phyloP scores from a whole-genome alignment of 2,329 filamentous ascomycete species.

The Verticillium dahliae region DNA sequence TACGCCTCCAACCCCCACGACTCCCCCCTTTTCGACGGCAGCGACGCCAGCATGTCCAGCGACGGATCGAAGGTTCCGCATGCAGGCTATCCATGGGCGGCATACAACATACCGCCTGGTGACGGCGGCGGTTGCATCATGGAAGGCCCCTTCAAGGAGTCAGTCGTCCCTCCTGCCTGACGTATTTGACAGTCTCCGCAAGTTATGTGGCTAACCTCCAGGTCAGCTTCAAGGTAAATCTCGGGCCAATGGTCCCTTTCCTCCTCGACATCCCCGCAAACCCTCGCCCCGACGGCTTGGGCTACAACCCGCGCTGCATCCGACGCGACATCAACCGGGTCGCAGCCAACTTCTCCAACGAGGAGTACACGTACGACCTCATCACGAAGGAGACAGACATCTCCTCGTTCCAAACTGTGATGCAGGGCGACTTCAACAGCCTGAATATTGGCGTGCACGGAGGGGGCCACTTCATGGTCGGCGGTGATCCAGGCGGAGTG shows the following conservation, averaged over 20 bases:
- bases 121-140: constrained; percentile 48
- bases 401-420: constrained; percentile 23
- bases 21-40: constrained; percentile 50
- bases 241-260: constrained; percentile 22
- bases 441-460: constrained; percentile 25
- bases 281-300: constrained; percentile 11
- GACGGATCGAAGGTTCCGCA: constrained; percentile 29
- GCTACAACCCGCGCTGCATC: constrained; percentile 39
- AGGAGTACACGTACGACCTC: constrained; percentile 14
- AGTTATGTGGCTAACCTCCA: background rate
- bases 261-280: constrained; percentile 17
- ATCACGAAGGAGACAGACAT: constrained; percentile 24
- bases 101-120: constrained; percentile 18
- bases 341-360: constrained; percentile 12
- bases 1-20: constrained; percentile 35
- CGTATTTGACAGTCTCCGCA: too few relatives aligned
- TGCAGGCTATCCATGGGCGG: background rate
- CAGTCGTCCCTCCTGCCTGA: constrained; percentile 4
- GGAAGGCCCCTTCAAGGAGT: constrained; percentile 44
- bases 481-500: constrained; percentile 24
- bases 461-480: constrained; percentile 30
- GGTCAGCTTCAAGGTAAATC: constrained; percentile 24
- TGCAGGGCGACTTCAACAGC: constrained; percentile 20
- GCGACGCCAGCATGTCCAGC: constrained; percentile 40
- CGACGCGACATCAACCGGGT: constrained; percentile 31